These are phyloP conservation scores for Lactarius vividus DNA, from an alignment of 768 basidiomycete species.

Conservation along the genomic window DNA sequence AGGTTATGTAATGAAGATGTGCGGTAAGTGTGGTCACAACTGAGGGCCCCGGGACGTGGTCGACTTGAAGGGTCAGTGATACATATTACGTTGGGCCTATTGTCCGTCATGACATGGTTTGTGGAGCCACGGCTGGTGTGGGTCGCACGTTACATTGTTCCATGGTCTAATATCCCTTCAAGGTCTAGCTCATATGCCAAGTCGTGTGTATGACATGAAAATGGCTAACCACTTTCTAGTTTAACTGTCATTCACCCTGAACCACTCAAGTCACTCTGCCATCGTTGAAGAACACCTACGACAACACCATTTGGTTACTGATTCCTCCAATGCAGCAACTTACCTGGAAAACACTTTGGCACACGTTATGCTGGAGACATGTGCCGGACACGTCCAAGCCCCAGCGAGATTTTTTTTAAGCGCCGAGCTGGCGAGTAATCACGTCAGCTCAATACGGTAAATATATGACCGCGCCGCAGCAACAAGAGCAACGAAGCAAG, in stretches of 20 bases:
- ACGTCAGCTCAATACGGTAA: neutral
- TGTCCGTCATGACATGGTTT: no score
- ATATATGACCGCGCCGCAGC: neutral
- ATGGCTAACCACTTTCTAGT: no score
- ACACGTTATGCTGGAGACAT: neutral
- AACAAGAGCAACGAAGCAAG: no score
- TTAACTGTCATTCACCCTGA: neutral
- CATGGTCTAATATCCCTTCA: no score
- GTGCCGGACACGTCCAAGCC: no score
- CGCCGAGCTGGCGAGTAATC: neutral
- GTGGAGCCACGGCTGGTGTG: no score
- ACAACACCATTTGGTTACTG: neutral
- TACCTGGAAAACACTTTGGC: neutral
- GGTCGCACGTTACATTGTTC: no score
- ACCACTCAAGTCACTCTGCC: neutral
- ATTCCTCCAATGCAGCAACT: neutral
- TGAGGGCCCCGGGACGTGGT: neutral
- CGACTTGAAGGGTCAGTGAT: no score
- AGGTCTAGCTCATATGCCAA: no score
- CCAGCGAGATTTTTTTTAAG: no score
- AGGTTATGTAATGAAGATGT: neutral
- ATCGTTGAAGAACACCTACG: neutral
- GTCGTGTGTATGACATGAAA: neutral
- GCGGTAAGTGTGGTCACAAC: neutral
- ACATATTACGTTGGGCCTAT: no score